Evolutionary conservation across 331 rosid genomes (phyloP), one percentile per base, ranked within the genome.

Genomic region (Rhamnella rubrinervis): DNA sequence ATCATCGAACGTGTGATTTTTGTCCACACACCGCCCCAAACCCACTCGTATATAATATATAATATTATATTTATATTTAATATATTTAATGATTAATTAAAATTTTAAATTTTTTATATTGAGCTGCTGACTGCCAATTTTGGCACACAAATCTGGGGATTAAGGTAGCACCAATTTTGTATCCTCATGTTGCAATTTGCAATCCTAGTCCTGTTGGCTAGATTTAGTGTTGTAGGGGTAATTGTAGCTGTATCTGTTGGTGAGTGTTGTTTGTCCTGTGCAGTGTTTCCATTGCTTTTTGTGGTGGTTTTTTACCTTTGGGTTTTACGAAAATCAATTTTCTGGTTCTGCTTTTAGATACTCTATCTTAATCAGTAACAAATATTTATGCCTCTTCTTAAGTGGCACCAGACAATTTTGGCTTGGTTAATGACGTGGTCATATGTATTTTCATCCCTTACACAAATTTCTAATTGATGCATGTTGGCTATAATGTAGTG

Each of bases 61-160:
- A n/a, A n/a, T n/a, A n/a, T n/a, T n/a, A n/a, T n/a, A n/a, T n/a
- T n/a, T n/a, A n/a, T n/a, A n/a, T n/a, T n/a, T n/a, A n/a, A n/a
- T n/a, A n/a, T n/a, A n/a, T n/a, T n/a, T n/a, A n/a, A n/a, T n/a
- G n/a, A n/a, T n/a, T n/a, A n/a, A n/a, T n/a, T n/a, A n/a, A n/a
- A n/a, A n/a, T n/a, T n/a, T n/a, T n/a, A n/a, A n/a, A n/a, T n/a
- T n/a, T n/a, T n/a, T n/a, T n/a, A n/a, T n/a, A n/a, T n/a, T n/a
- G 98, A 76, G 97, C 98, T 71, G 98, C 98, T 40, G 97, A 93
- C 77, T 93, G 96, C 80, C 98, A 91, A 62, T 93, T 93, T 77
- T 93, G 98, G 97, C 91, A 93, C 68, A 84, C 97, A 64, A 91
- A 93, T 88, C 91, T 93, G 40, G 96, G 97, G 56, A 84, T 88